Evolutionary conservation across 1,139 yeast genomes (phyloP), one percentile per base, ranked within the genome.

Genomic region (Yamadazyma mexicana): DNA sequence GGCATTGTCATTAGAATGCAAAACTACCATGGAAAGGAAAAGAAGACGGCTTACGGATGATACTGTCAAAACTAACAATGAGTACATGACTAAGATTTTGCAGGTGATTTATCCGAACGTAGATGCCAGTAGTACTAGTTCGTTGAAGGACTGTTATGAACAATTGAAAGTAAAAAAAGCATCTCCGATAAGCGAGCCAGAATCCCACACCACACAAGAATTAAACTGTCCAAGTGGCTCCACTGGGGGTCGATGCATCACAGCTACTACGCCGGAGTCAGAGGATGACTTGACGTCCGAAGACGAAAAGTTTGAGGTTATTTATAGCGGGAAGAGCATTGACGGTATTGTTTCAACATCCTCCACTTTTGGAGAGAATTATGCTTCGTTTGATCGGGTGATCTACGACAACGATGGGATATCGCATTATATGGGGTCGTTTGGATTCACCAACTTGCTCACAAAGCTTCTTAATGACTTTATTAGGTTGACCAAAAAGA

Each of bases 81-180:
- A 34, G 32, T 72, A 34, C 50, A 38, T 72, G 18, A 34, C 59
- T 24, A 52, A 61, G 8, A 45, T 73, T 16, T 61, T 71, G 1
- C 52, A 58, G 6, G 69, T 71, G 0, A 46, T 72, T 3, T 66
- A 62, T 39, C 77, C 77, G 0, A 67, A 68, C 29, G 51, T 61
- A 11, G 77, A 73, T 43, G 56, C 64, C 20, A 61, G 64, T 39
- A 64, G 61, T 41, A 59, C 69, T 16, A 65, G 64, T 24, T 61
- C 59, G 22, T 39, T 73, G 33, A 54, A 61, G 12, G 59, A 57
- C 11, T 41, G 70, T 3, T 34, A 22, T 31, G 37, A 36, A 52
- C 22, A 10, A 10, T 22, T 24, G 2, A 24, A 69, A 14, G 54
- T 59, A 14, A 27, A n/a, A 14, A 27, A 27, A 8, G n/a, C 27